Evolutionary conservation across 1,284 basidiomycete genomes (phyloP), one percentile per base, ranked within the genome.

Genomic region (Ustilago tritici): DNA sequence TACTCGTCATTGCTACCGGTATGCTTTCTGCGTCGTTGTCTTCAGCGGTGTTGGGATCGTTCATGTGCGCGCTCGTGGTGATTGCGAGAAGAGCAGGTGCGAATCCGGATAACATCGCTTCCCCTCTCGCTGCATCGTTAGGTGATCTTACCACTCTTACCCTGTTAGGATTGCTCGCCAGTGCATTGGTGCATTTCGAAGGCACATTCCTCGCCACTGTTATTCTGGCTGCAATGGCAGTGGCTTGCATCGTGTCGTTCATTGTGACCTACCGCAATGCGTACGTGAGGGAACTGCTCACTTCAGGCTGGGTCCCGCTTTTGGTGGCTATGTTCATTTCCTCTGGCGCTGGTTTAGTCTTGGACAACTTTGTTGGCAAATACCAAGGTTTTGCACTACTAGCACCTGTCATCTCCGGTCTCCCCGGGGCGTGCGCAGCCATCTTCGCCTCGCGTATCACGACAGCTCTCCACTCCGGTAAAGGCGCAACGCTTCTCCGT

Each of bases 21-120:
- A 96, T 97, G 93, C 90, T 93, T 11, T 91, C 95, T 0, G 92
- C 95, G 0, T 92, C 92, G 56, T 84, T 95, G 28, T 93, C 93
- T 15, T 92, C 92, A 65, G 87, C 93, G 2, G 84, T 95, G 3
- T 89, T 98, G 1, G 96, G 96, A 2, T 93, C 92, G 1, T 97
- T 98, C 87, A 97, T 98, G 94, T 95, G 93, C 82, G 88, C 89
- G 8, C 89, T 98, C 28, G 91, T 98, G 46, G 89, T 98, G 23
- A 72, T 93, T 2, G 95, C 94, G 84, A 88, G 94, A 55, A 90
- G 89, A 80, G 90, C 90, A 61, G 90, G 92, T 3, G 89, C 92
- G 47, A 93, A 99, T 86, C 96, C 95, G 62, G 95, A 98, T 85
- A 98, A 98, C 85, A 96, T 98, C 76, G 93, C 95, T 3, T 94